These are phyloP conservation scores for Rhizophora apiculata DNA, from an alignment of 345 rosid genomes.

Conservation along the genomic window DNA sequence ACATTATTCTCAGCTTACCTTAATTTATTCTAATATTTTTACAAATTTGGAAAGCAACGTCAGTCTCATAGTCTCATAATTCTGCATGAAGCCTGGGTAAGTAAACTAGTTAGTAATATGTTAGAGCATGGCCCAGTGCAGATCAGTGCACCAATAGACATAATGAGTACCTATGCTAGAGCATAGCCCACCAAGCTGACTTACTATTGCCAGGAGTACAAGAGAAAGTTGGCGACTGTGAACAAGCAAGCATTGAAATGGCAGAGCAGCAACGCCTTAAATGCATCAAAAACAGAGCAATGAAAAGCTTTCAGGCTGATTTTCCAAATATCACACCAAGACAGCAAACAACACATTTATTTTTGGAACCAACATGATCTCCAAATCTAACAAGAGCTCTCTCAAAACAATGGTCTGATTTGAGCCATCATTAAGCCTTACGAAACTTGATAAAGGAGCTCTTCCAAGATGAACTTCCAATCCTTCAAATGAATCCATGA, in stretches of 20 bases:
- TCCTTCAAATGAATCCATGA: constrained; percentile 12
- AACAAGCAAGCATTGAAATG: background rate
- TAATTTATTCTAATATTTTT: too few relatives aligned
- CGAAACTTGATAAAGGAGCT: too few relatives aligned
- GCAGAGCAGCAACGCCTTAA: background rate
- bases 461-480: constrained; percentile 2
- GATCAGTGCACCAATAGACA: background rate
- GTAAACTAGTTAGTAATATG: too few relatives aligned
- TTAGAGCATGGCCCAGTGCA: too few relatives aligned
- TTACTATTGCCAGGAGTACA: background rate
- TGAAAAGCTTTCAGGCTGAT: too few relatives aligned
- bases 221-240: background rate
- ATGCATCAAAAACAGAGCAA: background rate
- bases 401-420: constrained; percentile 24
- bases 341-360: constrained; percentile 18
- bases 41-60: too few relatives aligned
- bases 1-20: too few relatives aligned
- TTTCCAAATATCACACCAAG: constrained; percentile 20
- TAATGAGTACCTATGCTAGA: background rate
- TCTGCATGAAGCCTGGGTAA: too few relatives aligned
- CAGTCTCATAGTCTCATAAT: too few relatives aligned
- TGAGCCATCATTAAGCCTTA: background rate
- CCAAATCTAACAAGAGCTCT: constrained; percentile 26
- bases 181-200: background rate
- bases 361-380: constrained; percentile 18